phyloP scores from a whole-genome alignment of 2,329 filamentous ascomycete species.

The Neopestalotiopsis clavispora region DNA sequence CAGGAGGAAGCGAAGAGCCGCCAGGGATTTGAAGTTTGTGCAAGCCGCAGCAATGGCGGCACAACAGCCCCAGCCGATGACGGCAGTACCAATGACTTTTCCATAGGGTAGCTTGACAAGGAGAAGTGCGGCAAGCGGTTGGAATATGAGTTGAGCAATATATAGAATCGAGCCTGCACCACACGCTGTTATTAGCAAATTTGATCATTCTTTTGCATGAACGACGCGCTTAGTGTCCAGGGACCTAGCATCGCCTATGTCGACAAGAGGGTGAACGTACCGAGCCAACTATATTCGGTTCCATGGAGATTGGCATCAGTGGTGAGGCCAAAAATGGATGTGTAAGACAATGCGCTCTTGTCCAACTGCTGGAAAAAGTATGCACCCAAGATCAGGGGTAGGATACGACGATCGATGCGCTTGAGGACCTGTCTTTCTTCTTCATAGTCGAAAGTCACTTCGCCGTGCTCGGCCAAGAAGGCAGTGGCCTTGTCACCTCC shows the following conservation, averaged over 20 bases:
- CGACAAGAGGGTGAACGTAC: conserved; percentile 39
- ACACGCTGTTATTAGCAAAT: background rate
- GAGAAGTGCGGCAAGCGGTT: conserved; percentile 57
- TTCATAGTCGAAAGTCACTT: conserved; percentile 49
- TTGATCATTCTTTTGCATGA: background rate
- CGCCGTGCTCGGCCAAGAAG: conserved; percentile 46
- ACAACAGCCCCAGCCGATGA: conserved; percentile 58
- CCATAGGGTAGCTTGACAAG: conserved; percentile 59
- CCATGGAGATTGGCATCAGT: conserved; percentile 52
- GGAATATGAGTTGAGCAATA: conserved; percentile 63
- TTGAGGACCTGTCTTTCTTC: conserved; percentile 52
- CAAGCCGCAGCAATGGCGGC: conserved; percentile 57
- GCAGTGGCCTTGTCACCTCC: conserved; percentile 47
- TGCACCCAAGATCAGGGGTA: conserved; percentile 56
- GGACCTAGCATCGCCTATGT: background rate
- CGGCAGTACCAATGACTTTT: conserved; percentile 56
- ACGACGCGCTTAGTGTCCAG: background rate
- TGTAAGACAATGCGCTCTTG: conserved; percentile 51
- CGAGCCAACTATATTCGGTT: conserved; percentile 61
- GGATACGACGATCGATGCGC: conserved; percentile 53
- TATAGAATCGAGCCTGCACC: conserved; percentile 50
- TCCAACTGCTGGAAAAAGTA: conserved; percentile 65
- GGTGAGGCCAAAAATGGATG: conserved; percentile 54
- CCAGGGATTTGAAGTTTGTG: conserved; percentile 49
- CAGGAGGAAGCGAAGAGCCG: conserved; percentile 50